These are phyloP conservation scores for Medicago truncatula DNA, from an alignment of 306 rosid genomes.

Conservation along the genomic window MtrunA17r5.0-ANR NC_053043.1:16232501-16233000, in stretches of 20 bases:
- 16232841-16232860: background rate
- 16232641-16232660: background rate
- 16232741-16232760: background rate
- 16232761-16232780: conserved; percentile 16
- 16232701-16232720: background rate
- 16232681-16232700: background rate
- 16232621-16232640: background rate
- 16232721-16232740: background rate
- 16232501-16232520: too few relatives aligned
- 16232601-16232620: background rate
- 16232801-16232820: background rate
- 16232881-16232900: background rate
- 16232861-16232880: background rate
- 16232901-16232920: background rate
- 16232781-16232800: background rate
- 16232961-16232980: too few relatives aligned
- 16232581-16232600: background rate
- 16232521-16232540: too few relatives aligned
- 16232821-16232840: background rate
- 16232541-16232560: background rate
- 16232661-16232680: background rate
- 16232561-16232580: background rate
- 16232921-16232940: too few relatives aligned
- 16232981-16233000: too few relatives aligned
- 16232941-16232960: too few relatives aligned